Base-by-base conservation (phyloP, 768 basidiomycete species). In the Russula ochroleuca region DNA sequence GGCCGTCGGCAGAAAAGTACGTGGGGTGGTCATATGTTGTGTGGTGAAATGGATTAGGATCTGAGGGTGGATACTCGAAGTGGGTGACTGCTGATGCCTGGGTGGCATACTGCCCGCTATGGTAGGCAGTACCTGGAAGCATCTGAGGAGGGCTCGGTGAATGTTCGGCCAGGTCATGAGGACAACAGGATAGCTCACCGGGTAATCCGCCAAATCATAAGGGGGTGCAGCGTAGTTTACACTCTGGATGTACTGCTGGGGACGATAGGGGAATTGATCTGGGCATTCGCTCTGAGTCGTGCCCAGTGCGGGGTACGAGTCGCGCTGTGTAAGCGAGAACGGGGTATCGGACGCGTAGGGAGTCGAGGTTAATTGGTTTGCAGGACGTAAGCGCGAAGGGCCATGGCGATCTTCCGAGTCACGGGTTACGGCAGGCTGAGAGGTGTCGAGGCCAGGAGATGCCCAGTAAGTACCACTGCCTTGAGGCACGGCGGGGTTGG, bases 201-300 rank as follows among this genome's bases (percentile, higher is more conserved):
- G 66, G 28, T 66, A 67, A 28, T 53, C 66, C 14, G n/a, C 63
- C 14, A 67, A 58, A 53, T 67, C 66, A 23, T 54, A 67, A 3
- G 59, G 66, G 21, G 66, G 59, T 11, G 17, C 3, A 3, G 43
- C 38, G 25, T 65, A 67, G 45, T 67, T 67, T n/a, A 52, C 63
- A 19, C 3, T 13, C 9, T 53, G 7, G 9, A 41, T 5, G 35
- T 55, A 50, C 31, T 43, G 31, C 41, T 64, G 62, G 1, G 53
- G n/a, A 41, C 43, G 38, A 31, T 67, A 64, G 21, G n/a, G 14
- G 33, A 47, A 53, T 14, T 57, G 64, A 10, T 25, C 52, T 14
- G 64, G 14, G 19, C 38, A 65, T 19, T 62, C 43, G 4, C 8
- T 11, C 5, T 54, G 45, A 17, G 35, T 9, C 19, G 59, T 23